Base-by-base conservation (phyloP, 2,329 filamentous ascomycete species). In the Aaosphaeria pasadenensis region DNA sequence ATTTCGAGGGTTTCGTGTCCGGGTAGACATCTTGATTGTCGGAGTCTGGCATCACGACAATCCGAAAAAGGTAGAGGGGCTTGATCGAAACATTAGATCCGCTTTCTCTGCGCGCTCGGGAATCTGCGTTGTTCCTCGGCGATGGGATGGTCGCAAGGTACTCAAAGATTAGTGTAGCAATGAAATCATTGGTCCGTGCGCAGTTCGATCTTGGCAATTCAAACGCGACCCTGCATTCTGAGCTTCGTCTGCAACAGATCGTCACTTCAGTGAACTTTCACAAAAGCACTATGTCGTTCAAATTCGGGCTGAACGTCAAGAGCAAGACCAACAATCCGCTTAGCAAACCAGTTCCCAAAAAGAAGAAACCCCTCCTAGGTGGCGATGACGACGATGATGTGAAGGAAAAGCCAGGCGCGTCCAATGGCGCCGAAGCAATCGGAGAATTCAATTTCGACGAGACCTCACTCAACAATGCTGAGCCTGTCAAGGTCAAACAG, bases 231-330 rank as follows among this genome's bases (percentile, higher is more conserved):
- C 33, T 36, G 24, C 17, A 30, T 4, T 28, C 44, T 17, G 30
- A 49, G 17, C 17, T 24, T 24, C 17, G 17, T 24, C 2, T 24
- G 2, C 17, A 24, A 24, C 17, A 24, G 17, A 24, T 24, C 17
- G 17, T 24, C 17, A 24, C 17, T 24, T 24, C 17, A 24, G 2
- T 24, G 17, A 24, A n/a, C 33, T 36, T 36, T 36, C n/a, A 36
- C n/a, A n/a, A 36, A 45, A 35, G 9, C 56, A 59, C 36, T 52
- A 70, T 70, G 69, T 62, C 67, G 11, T 71, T 81, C 45, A 77
- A 76, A 17, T 80, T 78, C 56, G 85, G 84, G 44, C 75, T 88
- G 36, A 87, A 81, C 60, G 57, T 83, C 40, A 70, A 77, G 43
- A 85, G 83, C 61, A 88, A 86, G 66, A 41, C 49, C 5, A 51